phyloP scores from a whole-genome alignment of 1,284 basidiomycete genomes.

The Bondarzewia mesenterica region DNA sequence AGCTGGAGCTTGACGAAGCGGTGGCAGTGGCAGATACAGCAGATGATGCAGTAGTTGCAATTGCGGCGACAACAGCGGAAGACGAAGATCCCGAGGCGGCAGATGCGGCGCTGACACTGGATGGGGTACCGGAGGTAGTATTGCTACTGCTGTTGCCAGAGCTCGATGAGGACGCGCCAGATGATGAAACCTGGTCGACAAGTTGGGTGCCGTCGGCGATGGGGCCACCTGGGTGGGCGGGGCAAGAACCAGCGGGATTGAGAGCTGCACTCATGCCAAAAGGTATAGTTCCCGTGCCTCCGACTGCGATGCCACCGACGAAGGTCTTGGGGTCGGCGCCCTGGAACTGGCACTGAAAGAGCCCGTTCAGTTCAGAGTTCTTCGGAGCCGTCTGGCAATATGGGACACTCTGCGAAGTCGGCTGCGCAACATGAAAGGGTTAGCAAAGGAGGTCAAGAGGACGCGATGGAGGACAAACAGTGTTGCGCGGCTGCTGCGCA shows the following conservation, averaged over 20 bases:
- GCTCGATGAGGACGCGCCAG: slow-evolving; percentile 4
- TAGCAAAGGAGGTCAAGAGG: not conserved
- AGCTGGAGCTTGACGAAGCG: not conserved
- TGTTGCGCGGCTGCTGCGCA: slow-evolving; percentile 49
- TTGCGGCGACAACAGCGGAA: not conserved
- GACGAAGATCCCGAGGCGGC: not conserved
- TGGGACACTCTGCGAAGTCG: slow-evolving; percentile 26
- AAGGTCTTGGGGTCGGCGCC: slow-evolving; percentile 25
- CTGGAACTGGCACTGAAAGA: slow-evolving; percentile 35
- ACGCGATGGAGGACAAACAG: slow-evolving; percentile 20
- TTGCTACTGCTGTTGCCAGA: not conserved
- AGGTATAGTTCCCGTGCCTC: slow-evolving; percentile 28
- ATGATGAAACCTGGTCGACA: slow-evolving; percentile 16
- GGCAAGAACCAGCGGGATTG: slow-evolving; percentile 31
- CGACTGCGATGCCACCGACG: slow-evolving; percentile 20
- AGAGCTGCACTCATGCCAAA: slow-evolving; percentile 25
- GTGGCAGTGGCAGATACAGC: not conserved
- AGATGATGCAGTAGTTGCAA: not conserved
- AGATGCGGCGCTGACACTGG: not conserved
- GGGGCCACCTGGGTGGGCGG: slow-evolving; percentile 28
- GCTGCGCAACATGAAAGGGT: slow-evolving; percentile 17
- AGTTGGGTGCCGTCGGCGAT: slow-evolving; percentile 46
- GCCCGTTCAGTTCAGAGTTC: slow-evolving; percentile 31
- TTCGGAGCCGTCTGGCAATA: slow-evolving; percentile 33
- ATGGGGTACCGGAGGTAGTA: not conserved